These are phyloP conservation scores for Trametes punicea DNA, from an alignment of 768 basidiomycete species.

Conservation along the genomic window DNA sequence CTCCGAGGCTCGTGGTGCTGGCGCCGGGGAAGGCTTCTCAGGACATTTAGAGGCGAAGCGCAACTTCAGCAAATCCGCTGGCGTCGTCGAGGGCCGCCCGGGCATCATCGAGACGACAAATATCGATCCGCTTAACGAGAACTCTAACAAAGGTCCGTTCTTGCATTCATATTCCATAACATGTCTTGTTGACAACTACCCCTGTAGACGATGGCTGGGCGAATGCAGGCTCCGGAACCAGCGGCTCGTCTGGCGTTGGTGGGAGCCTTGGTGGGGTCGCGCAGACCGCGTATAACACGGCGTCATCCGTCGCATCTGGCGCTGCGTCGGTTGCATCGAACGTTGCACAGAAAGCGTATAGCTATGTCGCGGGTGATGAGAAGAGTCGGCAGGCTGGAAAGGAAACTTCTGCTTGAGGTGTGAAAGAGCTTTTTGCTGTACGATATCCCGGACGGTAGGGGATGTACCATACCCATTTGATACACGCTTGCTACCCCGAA, in stretches of 20 bases:
- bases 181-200: background rate
- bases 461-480: too few relatives aligned
- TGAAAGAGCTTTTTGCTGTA: background rate
- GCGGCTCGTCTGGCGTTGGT: conserved; percentile 7
- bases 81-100: conserved; percentile 50
- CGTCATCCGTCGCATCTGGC: conserved; percentile 19
- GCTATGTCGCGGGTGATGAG: conserved; percentile 36
- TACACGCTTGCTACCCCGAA: too few relatives aligned
- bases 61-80: conserved; percentile 39
- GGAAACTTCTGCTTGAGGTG: conserved; percentile 30
- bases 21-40: conserved; percentile 38
- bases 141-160: conserved; percentile 38
- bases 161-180: background rate
- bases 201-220: conserved; percentile 43
- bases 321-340: conserved; percentile 33
- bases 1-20: conserved; percentile 37
- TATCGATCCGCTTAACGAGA: conserved; percentile 50
- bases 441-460: too few relatives aligned
- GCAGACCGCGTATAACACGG: conserved; percentile 19
- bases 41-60: conserved; percentile 40
- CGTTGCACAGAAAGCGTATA: conserved; percentile 38
- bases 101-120: conserved; percentile 55
- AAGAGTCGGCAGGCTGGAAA: conserved; percentile 33
- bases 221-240: conserved; percentile 28
- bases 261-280: conserved; percentile 5